These are phyloP conservation scores for Dendryphion nanum DNA, from an alignment of 2,329 filamentous ascomycete genomes.

Conservation along the genomic window DNA sequence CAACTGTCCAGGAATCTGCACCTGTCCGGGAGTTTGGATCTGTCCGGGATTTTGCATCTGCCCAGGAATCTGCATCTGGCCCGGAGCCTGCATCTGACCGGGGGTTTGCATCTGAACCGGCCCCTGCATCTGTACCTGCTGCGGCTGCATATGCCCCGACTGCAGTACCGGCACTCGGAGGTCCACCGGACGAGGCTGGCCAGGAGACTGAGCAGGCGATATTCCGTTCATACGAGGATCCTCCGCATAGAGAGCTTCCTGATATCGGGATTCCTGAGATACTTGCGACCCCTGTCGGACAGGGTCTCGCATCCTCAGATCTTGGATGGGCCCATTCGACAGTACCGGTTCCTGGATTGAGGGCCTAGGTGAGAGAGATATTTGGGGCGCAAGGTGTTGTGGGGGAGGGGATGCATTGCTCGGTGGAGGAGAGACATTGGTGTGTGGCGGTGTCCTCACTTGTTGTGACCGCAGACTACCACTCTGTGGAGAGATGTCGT, in stretches of 20 bases:
- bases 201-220: not conserved
- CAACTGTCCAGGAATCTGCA: no score
- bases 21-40: no score
- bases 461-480: constrained; percentile 6
- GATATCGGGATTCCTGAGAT: no score
- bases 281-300: not conserved
- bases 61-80: no score
- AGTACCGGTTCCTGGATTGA: not conserved
- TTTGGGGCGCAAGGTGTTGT: constrained; percentile 7
- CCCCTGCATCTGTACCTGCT: constrained; percentile 1
- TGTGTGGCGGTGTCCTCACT: constrained; percentile 7
- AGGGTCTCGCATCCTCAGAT: constrained; percentile 5
- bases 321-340: constrained; percentile 1
- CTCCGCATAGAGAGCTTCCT: no score
- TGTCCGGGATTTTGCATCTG: no score
- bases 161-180: constrained; percentile 1
- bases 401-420: constrained; percentile 14
- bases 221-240: constrained; percentile 2
- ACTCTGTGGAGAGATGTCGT: constrained; percentile 4
- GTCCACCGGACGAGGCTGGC: constrained; percentile 3
- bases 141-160: not conserved
- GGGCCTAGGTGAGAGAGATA: constrained; percentile 6
- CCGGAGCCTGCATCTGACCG: no score
- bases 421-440: constrained; percentile 10
- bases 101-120: not conserved